Evolutionary conservation across 192 early-diverging fungal species (phyloP), one percentile per base, ranked within the genome.

Genomic region (Backusella luteola): DNA sequence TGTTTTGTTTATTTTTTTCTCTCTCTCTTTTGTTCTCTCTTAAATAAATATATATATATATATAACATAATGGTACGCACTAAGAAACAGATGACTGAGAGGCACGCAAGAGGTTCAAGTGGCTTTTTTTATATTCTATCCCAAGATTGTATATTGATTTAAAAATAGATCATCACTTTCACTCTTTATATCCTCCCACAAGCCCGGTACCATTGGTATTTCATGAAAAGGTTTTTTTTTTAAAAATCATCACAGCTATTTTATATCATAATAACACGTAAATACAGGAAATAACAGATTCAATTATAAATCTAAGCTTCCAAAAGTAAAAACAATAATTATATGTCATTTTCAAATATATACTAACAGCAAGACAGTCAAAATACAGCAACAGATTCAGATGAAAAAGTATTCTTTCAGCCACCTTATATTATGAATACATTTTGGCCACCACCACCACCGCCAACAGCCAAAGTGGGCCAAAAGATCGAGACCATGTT

Each of bases 401-500:
- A 69, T 41, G 38, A 69, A 69, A 39, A 69, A 69, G 38, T 21
- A 3, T 38, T 68, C n/a, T 69, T 69, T 41, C 35, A 69, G 41
- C 68, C 68, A 0, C 68, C 68, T 26, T 69, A 69, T 69, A 36
- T 69, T 8, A 69, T 69, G 68, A 69, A 69, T 14, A 69, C 35
- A 4, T 69, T 69, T 3, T 69, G 68, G 68, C 68, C 68, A 26
- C 68, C 68, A 39, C 68, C 68, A 26, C 68, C 68, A 39, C 34
- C 34, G 19, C n/a, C 68, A 6, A 21, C 35, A 0, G 36, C 67
- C 6, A 68, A 68, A n/a, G 19, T 12, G 14, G 68, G 68, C 36
- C 34, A 69, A 41, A 74, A 74, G 34, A 63, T 74, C 5, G 49
- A 39, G 63, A 21, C 29, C 32, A 74, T 74, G 56, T 74, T 74